Evolutionary conservation across 371 early-diverging fungal genomes (phyloP).

Genomic region (Mucor velutinosus): DNA sequence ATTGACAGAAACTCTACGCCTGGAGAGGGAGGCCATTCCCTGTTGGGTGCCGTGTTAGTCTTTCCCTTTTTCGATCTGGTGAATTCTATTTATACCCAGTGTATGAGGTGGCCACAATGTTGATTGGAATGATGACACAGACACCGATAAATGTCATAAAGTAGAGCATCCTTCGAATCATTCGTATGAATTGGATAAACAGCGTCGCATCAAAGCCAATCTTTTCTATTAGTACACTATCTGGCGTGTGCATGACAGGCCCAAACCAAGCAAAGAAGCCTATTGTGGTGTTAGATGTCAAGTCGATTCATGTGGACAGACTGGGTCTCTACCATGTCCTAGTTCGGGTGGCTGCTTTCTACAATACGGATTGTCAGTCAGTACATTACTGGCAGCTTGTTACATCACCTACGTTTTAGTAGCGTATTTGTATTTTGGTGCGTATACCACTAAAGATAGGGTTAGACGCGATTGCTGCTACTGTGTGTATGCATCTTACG

Average conservation of each 20-base stretch:
- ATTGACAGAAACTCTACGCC: constrained; percentile 44
- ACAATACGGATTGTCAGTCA: not conserved
- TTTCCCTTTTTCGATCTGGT: not conserved
- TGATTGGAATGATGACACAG: constrained; percentile 65
- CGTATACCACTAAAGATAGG: constrained; percentile 38
- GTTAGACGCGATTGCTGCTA: not conserved
- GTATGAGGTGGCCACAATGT: constrained; percentile 57
- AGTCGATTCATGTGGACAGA: not conserved
- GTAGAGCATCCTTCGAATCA: constrained; percentile 62
- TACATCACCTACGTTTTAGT: constrained; percentile 38
- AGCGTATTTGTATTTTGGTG: constrained; percentile 51
- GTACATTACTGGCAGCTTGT: not conserved
- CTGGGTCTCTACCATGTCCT: constrained; percentile 10
- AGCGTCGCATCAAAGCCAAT: constrained; percentile 81
- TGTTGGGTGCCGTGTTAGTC: constrained; percentile 7
- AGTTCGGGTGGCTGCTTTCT: constrained; percentile 74
- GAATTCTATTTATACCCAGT: constrained; percentile 43
- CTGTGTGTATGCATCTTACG: constrained; percentile 28
- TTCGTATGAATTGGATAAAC: constrained; percentile 73
- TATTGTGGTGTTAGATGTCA: not conserved
- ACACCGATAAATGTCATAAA: constrained; percentile 62
- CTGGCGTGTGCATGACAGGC: constrained; percentile 62
- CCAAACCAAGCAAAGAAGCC: constrained; percentile 70
- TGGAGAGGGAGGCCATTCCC: constrained; percentile 41
- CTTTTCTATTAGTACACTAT: constrained; percentile 61